Conservation (phyloP, 2,329 filamentous ascomycete genomes). For the Beauveria brongniartii region DNA sequence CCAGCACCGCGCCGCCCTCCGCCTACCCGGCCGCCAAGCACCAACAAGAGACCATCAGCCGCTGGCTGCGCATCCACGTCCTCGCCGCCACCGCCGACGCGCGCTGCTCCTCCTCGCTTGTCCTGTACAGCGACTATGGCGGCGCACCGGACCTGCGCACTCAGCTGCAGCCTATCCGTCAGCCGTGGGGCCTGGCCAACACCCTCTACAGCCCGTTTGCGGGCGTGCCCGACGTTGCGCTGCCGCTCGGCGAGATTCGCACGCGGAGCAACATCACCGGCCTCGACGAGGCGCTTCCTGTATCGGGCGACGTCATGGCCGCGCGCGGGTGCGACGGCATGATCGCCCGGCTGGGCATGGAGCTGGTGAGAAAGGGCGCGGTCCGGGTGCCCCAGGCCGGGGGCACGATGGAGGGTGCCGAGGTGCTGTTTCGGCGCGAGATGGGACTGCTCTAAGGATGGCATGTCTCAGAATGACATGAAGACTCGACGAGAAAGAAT, state of each 20-base stretch:
- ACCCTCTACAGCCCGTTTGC: slow-evolving; percentile 24
- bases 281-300: slow-evolving; percentile 31
- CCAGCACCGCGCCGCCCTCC: background rate
- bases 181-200: slow-evolving; percentile 1
- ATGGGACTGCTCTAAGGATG: background rate
- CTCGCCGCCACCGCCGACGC: slow-evolving; percentile 13
- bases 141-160: slow-evolving; percentile 11
- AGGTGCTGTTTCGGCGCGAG: slow-evolving; percentile 15
- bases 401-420: slow-evolving; percentile 19
- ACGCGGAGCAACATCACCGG: slow-evolving; percentile 31
- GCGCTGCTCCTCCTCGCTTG: slow-evolving; percentile 23
- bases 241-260: slow-evolving; percentile 34
- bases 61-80: slow-evolving; percentile 25
- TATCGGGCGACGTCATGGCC: slow-evolving; percentile 33
- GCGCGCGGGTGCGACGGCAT: slow-evolving; percentile 45
- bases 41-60: slow-evolving; percentile 25
- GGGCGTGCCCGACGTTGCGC: slow-evolving; percentile 23
- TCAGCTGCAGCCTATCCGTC: slow-evolving; percentile 16
- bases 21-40: slow-evolving; percentile 17
- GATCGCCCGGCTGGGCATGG: slow-evolving; percentile 44
- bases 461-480: background rate
- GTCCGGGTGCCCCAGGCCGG: slow-evolving; percentile 37
- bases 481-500: background rate
- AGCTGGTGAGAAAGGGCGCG: slow-evolving; percentile 41
- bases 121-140: slow-evolving; percentile 19